Conservation (phyloP, 257 asterid genomes). For the Ocimum tenuiflorum region DNA sequence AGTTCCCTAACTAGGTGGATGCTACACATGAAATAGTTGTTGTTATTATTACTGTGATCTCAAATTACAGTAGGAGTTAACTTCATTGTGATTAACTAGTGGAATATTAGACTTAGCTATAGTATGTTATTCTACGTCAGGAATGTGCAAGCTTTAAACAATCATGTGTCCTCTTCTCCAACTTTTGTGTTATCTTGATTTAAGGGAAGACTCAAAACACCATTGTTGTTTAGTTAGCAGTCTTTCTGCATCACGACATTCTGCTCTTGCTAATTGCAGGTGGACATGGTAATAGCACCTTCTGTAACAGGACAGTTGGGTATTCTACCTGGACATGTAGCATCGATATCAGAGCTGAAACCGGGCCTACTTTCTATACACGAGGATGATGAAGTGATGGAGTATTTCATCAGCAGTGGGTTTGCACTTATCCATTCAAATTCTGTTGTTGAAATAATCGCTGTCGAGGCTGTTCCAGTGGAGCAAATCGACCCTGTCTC, state of each 20-base stretch:
- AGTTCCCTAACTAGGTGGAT: background rate
- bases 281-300: constrained; percentile 52
- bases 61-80: background rate
- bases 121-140: background rate
- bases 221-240: too few species aligned
- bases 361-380: constrained; percentile 46
- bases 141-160: background rate
- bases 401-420: constrained; percentile 50
- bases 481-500: constrained; percentile 39
- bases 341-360: constrained; percentile 52
- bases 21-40: background rate
- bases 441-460: constrained; percentile 40
- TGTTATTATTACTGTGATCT: background rate
- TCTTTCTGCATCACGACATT: background rate
- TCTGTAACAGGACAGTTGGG: constrained; percentile 54
- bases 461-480: constrained; percentile 42
- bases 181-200: background rate
- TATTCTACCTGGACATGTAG: constrained; percentile 47
- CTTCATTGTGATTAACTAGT: background rate
- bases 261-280: constrained; percentile 22
- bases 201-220: background rate
- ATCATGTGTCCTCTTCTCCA: background rate
- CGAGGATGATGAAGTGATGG: constrained; percentile 36
- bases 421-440: constrained; percentile 48
- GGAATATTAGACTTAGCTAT: background rate